Percentiles rank a stretch among this genome's conserved stretches.
phyloP scores from a whole-genome alignment of 345 rosid genomes.

The Populus tremula region DNA sequence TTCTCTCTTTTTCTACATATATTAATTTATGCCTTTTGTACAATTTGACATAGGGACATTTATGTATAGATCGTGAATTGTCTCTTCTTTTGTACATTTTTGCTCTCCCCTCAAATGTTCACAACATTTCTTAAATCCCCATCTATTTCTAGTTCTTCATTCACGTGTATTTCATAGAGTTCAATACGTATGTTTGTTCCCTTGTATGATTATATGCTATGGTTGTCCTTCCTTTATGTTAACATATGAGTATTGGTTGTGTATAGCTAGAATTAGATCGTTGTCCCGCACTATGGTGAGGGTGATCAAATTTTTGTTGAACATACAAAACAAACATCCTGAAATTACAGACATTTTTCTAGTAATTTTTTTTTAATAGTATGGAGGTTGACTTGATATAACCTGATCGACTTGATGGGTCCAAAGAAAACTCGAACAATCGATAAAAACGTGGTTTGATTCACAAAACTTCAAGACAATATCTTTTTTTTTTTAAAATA shows the following conservation, averaged over 20 bases:
- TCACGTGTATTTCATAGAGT: neutral
- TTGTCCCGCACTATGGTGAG: accelerated
- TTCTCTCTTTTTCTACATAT: neutral
- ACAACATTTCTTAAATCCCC: neutral
- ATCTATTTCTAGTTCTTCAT: neutral
- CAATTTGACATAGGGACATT: neutral
- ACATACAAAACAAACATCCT: no score
- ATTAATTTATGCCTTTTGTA: neutral
- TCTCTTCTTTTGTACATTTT: neutral
- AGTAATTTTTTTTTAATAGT: no score
- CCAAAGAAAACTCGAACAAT: no score
- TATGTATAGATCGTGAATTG: neutral
- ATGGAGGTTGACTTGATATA: no score
- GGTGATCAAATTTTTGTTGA: no score
- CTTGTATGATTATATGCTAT: neutral
- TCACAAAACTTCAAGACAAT: no score
- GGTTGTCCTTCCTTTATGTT: constrained; percentile 10
- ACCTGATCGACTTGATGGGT: no score
- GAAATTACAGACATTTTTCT: no score
- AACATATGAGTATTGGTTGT: neutral
- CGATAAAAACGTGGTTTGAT: no score
- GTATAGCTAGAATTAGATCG: neutral
- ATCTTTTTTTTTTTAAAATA: no score
- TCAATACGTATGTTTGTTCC: neutral
- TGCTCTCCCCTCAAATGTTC: neutral